Evolutionary conservation across 805 yeast genomes (phyloP).

Genomic region (Nakazawaea pomicola): DNA sequence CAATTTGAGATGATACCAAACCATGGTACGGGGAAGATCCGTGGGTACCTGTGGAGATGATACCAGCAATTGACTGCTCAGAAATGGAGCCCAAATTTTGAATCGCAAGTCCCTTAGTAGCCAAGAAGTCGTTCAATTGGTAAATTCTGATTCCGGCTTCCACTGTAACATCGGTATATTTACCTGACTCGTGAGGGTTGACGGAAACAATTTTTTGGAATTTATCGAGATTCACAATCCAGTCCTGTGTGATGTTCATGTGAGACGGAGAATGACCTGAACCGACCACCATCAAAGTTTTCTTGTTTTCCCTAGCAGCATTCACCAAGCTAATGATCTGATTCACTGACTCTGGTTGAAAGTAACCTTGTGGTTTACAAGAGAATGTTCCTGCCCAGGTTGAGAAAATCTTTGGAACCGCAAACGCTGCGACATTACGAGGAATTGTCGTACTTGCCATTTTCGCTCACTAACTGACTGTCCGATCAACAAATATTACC

Average conservation of each 20-base stretch:
- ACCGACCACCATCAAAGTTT: conserved; percentile 80
- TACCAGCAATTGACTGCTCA: conserved; percentile 93
- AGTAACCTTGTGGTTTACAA: conserved; percentile 70
- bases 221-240: conserved; percentile 84
- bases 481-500: too few relatives aligned
- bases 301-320: conserved; percentile 52
- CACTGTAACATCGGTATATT: conserved; percentile 85
- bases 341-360: conserved; percentile 71
- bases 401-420: conserved; percentile 34
- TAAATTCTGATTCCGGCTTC: conserved; percentile 86
- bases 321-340: conserved; percentile 65
- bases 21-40: conserved; percentile 95
- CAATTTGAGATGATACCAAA: conserved; percentile 81
- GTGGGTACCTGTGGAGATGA: conserved; percentile 94
- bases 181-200: conserved; percentile 46
- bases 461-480: too few relatives aligned
- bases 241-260: conserved; percentile 79
- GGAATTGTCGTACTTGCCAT: conserved; percentile 18
- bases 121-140: conserved; percentile 66
- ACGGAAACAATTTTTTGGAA: conserved; percentile 50
- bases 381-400: conserved; percentile 93
- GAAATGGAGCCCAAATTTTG: conserved; percentile 93
- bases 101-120: conserved; percentile 62
- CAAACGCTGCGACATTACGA: conserved; percentile 19
- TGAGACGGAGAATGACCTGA: conserved; percentile 95